These are phyloP conservation scores for Coniochaeta pulveracea DNA, from an alignment of 2,329 filamentous ascomycete species.

Conservation along the genomic window DNA sequence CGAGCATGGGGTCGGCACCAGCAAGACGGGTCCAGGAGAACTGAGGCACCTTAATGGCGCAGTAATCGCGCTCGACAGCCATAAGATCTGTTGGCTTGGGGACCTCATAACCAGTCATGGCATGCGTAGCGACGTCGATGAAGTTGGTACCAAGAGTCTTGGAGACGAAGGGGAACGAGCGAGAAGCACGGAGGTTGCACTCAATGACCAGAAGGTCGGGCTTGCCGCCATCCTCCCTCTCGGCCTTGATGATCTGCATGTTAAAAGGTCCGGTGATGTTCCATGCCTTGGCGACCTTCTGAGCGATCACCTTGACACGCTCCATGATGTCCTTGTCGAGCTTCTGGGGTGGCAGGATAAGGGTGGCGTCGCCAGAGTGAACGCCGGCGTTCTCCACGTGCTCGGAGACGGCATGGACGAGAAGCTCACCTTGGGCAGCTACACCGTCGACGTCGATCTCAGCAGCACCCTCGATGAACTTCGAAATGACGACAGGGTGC, in stretches of 20 bases:
- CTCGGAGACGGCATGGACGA: conserved; percentile 87
- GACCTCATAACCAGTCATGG: conserved; percentile 74
- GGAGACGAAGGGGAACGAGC: conserved; percentile 96
- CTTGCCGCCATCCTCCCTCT: conserved; percentile 62
- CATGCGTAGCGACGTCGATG: conserved; percentile 89
- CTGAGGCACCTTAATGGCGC: conserved; percentile 95
- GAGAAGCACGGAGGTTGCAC: conserved; percentile 93
- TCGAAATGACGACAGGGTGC: conserved; percentile 94
- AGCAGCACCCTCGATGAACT: conserved; percentile 93
- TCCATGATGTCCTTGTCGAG: conserved; percentile 69
- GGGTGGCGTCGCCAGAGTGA: conserved; percentile 92
- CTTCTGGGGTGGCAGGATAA: conserved; percentile 77
- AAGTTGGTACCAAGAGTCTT: conserved; percentile 96
- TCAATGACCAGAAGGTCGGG: conserved; percentile 89
- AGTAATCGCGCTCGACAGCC: conserved; percentile 77
- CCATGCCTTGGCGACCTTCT: conserved; percentile 96
- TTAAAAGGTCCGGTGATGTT: conserved; percentile 97
- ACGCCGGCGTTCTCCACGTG: conserved; percentile 97
- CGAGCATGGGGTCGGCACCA: conserved; percentile 92
- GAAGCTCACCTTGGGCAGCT: conserved; percentile 71
- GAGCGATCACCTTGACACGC: conserved; percentile 87
- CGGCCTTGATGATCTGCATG: conserved; percentile 98
- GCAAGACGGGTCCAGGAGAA: conserved; percentile 98
- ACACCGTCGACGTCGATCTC: conserved; percentile 97
- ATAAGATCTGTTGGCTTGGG: conserved; percentile 82